Evolutionary conservation across 2,329 filamentous ascomycete species (phyloP).

Genomic region (Colletotrichum sp.): DNA sequence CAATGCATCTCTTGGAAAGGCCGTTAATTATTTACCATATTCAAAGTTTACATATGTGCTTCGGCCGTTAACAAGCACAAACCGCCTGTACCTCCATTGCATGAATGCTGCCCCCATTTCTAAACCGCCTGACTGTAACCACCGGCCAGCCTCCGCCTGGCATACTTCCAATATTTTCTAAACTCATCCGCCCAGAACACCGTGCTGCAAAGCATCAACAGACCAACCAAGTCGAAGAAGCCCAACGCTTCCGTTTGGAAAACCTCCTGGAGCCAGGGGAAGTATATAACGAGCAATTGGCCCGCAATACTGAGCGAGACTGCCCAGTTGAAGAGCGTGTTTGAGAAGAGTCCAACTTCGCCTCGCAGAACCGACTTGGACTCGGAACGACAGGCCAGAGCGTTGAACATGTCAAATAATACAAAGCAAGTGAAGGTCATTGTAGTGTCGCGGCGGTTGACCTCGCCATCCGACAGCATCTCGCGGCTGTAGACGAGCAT

Average conservation of each 20-base stretch:
- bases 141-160: constrained; percentile 58
- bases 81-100: not conserved
- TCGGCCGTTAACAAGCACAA: constrained; percentile 1
- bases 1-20: not conserved
- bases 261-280: constrained; percentile 89
- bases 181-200: constrained; percentile 96
- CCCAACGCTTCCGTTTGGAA: constrained; percentile 93
- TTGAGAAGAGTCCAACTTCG: constrained; percentile 82
- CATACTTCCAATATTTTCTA: constrained; percentile 77
- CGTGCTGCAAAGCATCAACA: constrained; percentile 79
- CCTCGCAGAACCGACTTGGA: constrained; percentile 87
- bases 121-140: constrained; percentile 72
- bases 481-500: constrained; percentile 90
- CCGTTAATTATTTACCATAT: constrained; percentile 16
- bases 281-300: constrained; percentile 90
- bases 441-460: constrained; percentile 93
- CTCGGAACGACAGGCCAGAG: constrained; percentile 89
- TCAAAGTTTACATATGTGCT: constrained; percentile 12
- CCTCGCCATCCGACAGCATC: constrained; percentile 81
- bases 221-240: constrained; percentile 72
- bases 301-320: constrained; percentile 84
- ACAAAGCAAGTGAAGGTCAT: constrained; percentile 99
- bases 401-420: constrained; percentile 99
- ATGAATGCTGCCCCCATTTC: constrained; percentile 18
- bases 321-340: constrained; percentile 96